phyloP scores from a whole-genome alignment of 2,329 filamentous ascomycete genomes.

The Diatrype stigma region DNA sequence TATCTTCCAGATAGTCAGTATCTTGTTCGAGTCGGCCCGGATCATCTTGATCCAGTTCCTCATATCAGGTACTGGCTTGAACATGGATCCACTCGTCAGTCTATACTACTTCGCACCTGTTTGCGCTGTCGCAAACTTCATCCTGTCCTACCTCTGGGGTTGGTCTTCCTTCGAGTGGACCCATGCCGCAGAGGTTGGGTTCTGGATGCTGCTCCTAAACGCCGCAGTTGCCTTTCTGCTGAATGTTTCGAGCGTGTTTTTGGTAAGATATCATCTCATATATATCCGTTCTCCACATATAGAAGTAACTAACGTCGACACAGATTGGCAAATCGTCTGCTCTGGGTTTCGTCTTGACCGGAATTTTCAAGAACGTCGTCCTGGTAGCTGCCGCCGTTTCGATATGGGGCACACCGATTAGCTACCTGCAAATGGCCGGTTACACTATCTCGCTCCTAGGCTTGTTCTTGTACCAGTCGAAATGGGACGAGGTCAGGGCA shows the following conservation, averaged over 20 bases:
- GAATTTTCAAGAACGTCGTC: slow-evolving; percentile 84
- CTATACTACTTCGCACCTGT: slow-evolving; percentile 88
- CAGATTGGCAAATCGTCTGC: slow-evolving; percentile 87
- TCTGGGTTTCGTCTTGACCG: slow-evolving; percentile 78
- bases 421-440: slow-evolving; percentile 68
- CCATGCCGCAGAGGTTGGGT: slow-evolving; percentile 66
- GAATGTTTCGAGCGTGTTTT: slow-evolving; percentile 80
- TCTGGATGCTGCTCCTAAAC: slow-evolving; percentile 64
- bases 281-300: neutral
- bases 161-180: slow-evolving; percentile 33
- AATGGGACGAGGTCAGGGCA: slow-evolving; percentile 10
- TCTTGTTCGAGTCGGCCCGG: slow-evolving; percentile 75
- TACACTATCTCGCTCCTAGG: slow-evolving; percentile 65
- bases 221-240: slow-evolving; percentile 75
- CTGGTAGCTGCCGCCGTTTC: slow-evolving; percentile 72
- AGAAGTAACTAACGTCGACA: neutral
- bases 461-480: slow-evolving; percentile 45
- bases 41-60: slow-evolving; percentile 83
- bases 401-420: slow-evolving; percentile 72
- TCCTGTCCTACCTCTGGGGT: slow-evolving; percentile 38
- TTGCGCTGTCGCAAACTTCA: slow-evolving; percentile 75
- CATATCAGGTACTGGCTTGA: slow-evolving; percentile 69
- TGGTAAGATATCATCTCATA: slow-evolving; percentile 64
- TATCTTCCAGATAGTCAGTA: slow-evolving; percentile 68
- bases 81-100: slow-evolving; percentile 85